Conservation (phyloP, 805 yeast species). For the Wickerhamomyces bisporus region DNA sequence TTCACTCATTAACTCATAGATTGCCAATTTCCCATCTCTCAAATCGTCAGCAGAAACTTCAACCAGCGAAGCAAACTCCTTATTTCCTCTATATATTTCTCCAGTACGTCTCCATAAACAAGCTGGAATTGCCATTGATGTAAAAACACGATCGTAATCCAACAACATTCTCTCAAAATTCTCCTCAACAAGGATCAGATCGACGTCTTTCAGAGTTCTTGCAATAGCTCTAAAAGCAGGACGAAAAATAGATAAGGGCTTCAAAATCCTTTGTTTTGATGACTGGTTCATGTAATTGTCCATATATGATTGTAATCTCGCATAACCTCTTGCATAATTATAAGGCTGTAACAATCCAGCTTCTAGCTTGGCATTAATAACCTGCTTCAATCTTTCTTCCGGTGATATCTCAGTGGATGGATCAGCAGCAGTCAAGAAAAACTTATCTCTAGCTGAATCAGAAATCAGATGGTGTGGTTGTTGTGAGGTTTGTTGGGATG, state of each 20-base stretch:
- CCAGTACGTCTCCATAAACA: conserved; percentile 97
- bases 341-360: conserved; percentile 92
- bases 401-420: conserved; percentile 94
- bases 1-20: conserved; percentile 91
- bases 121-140: conserved; percentile 97
- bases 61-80: conserved; percentile 90
- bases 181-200: conserved; percentile 87
- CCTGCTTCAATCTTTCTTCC: conserved; percentile 88
- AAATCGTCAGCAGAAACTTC: conserved; percentile 87
- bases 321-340: conserved; percentile 91
- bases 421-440: conserved; percentile 93
- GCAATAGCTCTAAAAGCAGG: conserved; percentile 96
- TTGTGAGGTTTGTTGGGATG: conserved; percentile 7
- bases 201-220: conserved; percentile 82
- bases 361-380: conserved; percentile 87
- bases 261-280: conserved; percentile 77
- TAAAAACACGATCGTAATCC: conserved; percentile 91
- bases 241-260: conserved; percentile 78
- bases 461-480: conserved; percentile 22
- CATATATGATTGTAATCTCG: conserved; percentile 84
- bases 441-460: conserved; percentile 86
- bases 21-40: conserved; percentile 87
- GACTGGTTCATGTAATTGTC: conserved; percentile 84
- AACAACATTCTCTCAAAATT: conserved; percentile 88
- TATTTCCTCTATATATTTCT: conserved; percentile 90